Evolutionary conservation across 2,329 filamentous ascomycete species (phyloP), one percentile per base, ranked within the genome.

Genomic region (Pseudogymnoascus sp.): DNA sequence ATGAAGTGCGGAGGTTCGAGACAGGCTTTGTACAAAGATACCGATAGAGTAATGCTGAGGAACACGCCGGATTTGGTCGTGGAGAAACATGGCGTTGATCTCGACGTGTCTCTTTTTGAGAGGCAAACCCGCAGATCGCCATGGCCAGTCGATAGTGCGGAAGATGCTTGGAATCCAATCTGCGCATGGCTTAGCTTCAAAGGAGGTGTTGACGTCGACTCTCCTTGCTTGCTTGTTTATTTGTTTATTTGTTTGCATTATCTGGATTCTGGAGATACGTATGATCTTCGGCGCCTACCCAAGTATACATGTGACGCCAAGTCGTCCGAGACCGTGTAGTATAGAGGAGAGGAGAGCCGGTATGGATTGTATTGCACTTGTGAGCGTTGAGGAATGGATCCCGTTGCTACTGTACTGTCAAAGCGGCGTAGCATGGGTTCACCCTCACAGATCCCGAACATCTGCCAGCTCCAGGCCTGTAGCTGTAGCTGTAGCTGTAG

Each of bases 41-140:
- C 50, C 26, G 50, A 56, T 33, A 56, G 26, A 56, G 50, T 56
- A 56, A 56, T 56, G 28, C 50, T 33, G 50, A 56, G 50, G 50
- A 56, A 56, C 50, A 56, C 28, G 50, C 50, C 50, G 50, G 50
- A 56, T 56, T 56, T 56, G 50, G 50, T 33, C 50, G n/a, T 56
- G 50, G 50, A 56, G 26, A 56, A 56, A 56, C 50, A 56, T 56
- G 50, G 50, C 50, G 50, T 56, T 56, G 50, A 33, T 56, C 50
- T 33, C 50, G 50, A 56, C 50, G 50, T 56, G 50, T 56, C 50
- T 56, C 26, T 33, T 56, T 56, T 56, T 31, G 50, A 56, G 28
- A 33, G 50, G 50, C 50, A 56, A 56, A 56, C 50, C 50, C 50
- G 33, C 50, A 56, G 50, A 56, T 56, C 50, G 50, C 16, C 50